Base-by-base conservation (phyloP, 2,329 filamentous ascomycete genomes). In the Colletotrichum orchidophilum region DNA sequence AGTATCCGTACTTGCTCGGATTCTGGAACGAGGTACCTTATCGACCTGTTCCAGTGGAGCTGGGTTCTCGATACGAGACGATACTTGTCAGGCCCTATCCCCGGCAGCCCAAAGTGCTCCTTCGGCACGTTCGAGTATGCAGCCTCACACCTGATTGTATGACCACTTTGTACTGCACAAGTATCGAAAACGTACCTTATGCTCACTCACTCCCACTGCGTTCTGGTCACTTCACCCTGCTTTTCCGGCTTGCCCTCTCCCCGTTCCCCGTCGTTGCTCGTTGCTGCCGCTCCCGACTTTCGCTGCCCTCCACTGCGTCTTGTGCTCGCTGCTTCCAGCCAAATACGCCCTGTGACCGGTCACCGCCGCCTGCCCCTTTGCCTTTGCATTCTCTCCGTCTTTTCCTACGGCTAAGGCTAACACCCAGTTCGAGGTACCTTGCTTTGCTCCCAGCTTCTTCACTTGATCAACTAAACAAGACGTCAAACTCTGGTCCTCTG, bases 321-420 rank as follows among this genome's bases (percentile, higher is more conserved):
- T 46, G 57, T 13, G 15, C 61, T 70, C 26, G 62, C 68, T 68
- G 64, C 64, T 62, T 53, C 60, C 60, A 54, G 49, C 31, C 39
- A 46, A 21, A 63, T 31, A 50, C 61, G 31, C 61, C 66, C 66
- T 70, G 67, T 67, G 63, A 67, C 63, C 63, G 12, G 55, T 61
- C 54, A 53, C 67, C 67, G 49, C 66, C 63, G 54, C 39, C n/a
- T 46, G 39, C 55, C 63, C 55, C 67, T 70, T 31, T 27, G 42
- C 53, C 50, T 69, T 66, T 49, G 18, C 29, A 49, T 24, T 24
- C 21, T 31, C n/a, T 21, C 31, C 61, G 54, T 52, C 57, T 50
- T 29, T n/a, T 5, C 21, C 33, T 39, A 49, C 39, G 39, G 21
- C 21, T 21, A n/a, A n/a, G n/a, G n/a, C n/a, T n/a, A 27, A 53